Evolutionary conservation across 345 rosid species (phyloP).

Genomic region (Gynandropsis gynandra): DNA sequence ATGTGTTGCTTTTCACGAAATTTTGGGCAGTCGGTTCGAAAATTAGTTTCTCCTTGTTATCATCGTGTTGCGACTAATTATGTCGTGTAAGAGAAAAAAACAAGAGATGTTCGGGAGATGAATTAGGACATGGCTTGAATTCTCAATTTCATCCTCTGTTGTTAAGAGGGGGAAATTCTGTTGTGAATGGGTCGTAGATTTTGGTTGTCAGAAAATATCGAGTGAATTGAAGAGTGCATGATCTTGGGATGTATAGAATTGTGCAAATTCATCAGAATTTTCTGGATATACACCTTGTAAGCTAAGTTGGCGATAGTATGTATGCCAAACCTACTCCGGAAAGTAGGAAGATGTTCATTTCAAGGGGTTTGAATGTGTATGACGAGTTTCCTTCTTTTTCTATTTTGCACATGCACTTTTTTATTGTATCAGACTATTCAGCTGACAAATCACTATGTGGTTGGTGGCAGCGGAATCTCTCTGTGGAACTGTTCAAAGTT

Average conservation of each 20-base stretch:
- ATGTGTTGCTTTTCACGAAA: background rate
- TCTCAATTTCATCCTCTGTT: background rate
- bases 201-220: background rate
- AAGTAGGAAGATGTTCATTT: background rate
- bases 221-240: too few relatives aligned
- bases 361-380: background rate
- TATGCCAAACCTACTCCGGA: too few relatives aligned
- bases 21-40: background rate
- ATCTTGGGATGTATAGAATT: too few relatives aligned
- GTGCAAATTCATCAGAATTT: too few relatives aligned
- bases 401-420: background rate
- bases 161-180: background rate
- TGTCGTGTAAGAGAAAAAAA: too few relatives aligned
- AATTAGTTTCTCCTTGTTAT: background rate
- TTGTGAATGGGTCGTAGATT: background rate
- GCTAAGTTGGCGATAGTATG: too few relatives aligned
- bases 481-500: slow-evolving; percentile 74
- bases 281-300: too few relatives aligned
- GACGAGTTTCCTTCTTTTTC: background rate
- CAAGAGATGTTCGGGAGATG: too few relatives aligned
- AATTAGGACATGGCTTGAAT: background rate
- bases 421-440: background rate
- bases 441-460: background rate
- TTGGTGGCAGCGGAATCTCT: slow-evolving; percentile 50
- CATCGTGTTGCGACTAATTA: background rate